Evolutionary conservation across 2,329 filamentous ascomycete genomes (phyloP).

Genomic region (Venturia pyrina): DNA sequence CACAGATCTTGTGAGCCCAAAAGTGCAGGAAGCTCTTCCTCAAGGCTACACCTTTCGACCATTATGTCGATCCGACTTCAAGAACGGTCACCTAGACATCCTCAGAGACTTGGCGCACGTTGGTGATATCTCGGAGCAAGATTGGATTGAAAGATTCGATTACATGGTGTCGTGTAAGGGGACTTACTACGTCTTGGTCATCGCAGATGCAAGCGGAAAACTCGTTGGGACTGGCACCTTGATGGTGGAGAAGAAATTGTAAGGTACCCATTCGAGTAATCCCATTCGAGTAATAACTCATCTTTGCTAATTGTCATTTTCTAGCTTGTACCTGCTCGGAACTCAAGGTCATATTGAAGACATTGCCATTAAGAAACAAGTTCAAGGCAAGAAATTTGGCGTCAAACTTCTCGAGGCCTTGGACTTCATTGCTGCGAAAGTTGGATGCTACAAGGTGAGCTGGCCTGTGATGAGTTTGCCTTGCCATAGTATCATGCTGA

Average conservation of each 20-base stretch:
- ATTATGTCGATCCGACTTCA: slow-evolving; percentile 15
- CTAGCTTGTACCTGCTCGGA: slow-evolving; percentile 13
- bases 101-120: slow-evolving; percentile 15
- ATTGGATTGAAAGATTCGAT: slow-evolving; percentile 18
- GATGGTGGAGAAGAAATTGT: slow-evolving; percentile 18
- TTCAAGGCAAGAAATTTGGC: slow-evolving; percentile 19
- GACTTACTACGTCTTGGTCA: slow-evolving; percentile 16
- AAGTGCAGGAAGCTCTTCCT: slow-evolving; percentile 14
- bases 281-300: background rate
- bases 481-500: background rate
- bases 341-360: slow-evolving; percentile 18
- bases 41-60: slow-evolving; percentile 16
- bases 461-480: slow-evolving; percentile 4
- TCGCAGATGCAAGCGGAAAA: slow-evolving; percentile 10
- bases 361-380: slow-evolving; percentile 15
- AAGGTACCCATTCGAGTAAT: background rate
- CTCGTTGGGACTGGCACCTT: slow-evolving; percentile 18
- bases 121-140: slow-evolving; percentile 14
- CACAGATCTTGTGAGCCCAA: background rate
- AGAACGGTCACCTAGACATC: slow-evolving; percentile 16
- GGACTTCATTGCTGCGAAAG: slow-evolving; percentile 15
- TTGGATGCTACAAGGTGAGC: slow-evolving; percentile 17
- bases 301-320: background rate
- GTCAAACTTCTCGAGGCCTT: slow-evolving; percentile 17
- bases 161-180: slow-evolving; percentile 13